A percentile compares a stretch with the other conserved stretches of the same genome.
phyloP scores from a whole-genome alignment of 2,329 filamentous ascomycete genomes.

The Monilinia aucupariae region DNA sequence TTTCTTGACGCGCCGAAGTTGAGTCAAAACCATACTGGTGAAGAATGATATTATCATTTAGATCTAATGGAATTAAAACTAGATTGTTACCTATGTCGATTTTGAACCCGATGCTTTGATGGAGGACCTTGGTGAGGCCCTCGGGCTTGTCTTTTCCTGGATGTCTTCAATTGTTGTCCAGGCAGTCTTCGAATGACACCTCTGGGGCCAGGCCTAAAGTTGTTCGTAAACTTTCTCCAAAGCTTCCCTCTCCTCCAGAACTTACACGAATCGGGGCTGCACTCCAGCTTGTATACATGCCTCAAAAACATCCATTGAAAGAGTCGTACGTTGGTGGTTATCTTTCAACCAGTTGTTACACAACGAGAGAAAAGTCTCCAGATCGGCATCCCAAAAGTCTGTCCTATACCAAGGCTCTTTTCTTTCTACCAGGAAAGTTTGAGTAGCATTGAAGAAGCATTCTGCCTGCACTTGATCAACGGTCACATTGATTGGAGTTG shows the following conservation, averaged over 20 bases:
- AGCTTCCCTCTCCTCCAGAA: background rate
- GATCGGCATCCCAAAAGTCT: slow-evolving; percentile 12
- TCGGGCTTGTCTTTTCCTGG: background rate
- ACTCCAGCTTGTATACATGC: background rate
- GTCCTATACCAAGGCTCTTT: slow-evolving; percentile 6
- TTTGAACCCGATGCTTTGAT: background rate
- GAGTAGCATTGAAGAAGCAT: background rate
- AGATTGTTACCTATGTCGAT: background rate
- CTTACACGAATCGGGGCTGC: slow-evolving; percentile 13
- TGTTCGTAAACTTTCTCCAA: background rate
- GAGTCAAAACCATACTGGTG: background rate
- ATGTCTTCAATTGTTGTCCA: background rate
- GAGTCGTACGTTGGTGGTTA: background rate
- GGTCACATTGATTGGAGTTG: background rate
- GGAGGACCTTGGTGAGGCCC: background rate
- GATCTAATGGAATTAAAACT: background rate
- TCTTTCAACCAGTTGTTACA: slow-evolving; percentile 1
- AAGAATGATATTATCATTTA: background rate
- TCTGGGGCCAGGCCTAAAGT: background rate
- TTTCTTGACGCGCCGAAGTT: background rate
- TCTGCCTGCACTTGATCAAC: background rate
- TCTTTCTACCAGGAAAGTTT: background rate
- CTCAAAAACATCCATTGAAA: background rate
- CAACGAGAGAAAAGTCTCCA: background rate
- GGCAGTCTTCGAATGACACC: background rate